Base-by-base conservation (phyloP, 139 green algal genomes). In the Tetraselmis chui region DNA sequence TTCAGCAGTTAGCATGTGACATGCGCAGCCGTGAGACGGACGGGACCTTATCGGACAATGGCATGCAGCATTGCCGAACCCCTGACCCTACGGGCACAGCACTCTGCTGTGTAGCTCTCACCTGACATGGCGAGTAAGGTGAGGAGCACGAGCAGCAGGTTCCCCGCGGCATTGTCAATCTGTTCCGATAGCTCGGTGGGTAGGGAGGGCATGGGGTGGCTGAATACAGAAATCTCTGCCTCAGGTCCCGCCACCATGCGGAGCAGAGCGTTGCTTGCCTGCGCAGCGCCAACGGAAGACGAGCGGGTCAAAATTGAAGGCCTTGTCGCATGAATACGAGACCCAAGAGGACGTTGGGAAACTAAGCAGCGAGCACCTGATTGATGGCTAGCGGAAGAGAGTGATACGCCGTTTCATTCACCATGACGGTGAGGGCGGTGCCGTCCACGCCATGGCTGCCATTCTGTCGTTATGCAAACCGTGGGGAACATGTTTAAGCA, bases 131-230 rank as follows among this genome's bases (percentile, higher is more conserved):
- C 45, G 45, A 67, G 45, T 18, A 67, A 25, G 45, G 45, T 67
- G 18, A 67, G 45, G 32, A 76, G 75, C 26, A 80, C 79, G 58
- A 79, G 30, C 30, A 81, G 76, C 77, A 86, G 59, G 76, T 1
- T 76, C 28, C 83, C 81, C 59, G 0, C 24, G 76, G 11, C 82
- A n/a, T 74, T 31, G 28, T 80, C 32, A 22, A 74, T 67, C 32
- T 29, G 59, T 23, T 78, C 79, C 26, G 86, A 45, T 0, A 81
- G 79, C 84, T 94, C 90, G 5, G 80, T 80, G 0, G 59, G n/a
- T 29, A 93, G 81, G 30, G 83, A 84, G 1, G 91, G 89, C 81
- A 93, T 75, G 1, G 91, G 91, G 23, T 87, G 76, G 76, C 78
- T 88, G 31, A 32, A 67, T 2, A 83, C 79, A 0, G 23, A 2